phyloP scores from a whole-genome alignment of 108 stramenopile genomes.

The Cyclostephanos tholiformis region DNA sequence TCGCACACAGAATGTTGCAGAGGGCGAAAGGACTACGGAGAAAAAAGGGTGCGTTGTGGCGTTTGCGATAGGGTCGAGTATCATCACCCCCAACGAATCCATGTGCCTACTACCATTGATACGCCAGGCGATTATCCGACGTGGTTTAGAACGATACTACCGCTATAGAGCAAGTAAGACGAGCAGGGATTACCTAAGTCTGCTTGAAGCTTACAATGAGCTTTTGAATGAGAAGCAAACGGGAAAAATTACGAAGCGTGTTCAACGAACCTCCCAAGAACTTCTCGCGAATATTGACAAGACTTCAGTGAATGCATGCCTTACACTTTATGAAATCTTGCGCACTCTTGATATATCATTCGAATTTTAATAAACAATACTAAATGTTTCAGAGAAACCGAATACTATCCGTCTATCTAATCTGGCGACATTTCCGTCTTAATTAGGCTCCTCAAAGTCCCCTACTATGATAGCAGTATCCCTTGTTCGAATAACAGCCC shows the following conservation, averaged over 20 bases:
- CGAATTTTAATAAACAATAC: background rate
- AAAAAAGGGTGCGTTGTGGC: conserved; percentile 13
- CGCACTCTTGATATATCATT: conserved; percentile 22
- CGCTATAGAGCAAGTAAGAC: background rate
- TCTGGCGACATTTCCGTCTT: no score
- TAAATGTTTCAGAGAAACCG: no score
- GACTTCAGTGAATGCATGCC: background rate
- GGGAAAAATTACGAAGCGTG: conserved; percentile 23
- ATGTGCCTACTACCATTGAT: conserved; percentile 27
- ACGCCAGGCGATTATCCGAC: conserved; percentile 24
- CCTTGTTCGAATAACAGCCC: no score
- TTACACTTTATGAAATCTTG: conserved; percentile 33
- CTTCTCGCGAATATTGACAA: conserved; percentile 16
- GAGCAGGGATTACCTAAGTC: conserved; percentile 9
- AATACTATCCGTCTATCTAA: no score
- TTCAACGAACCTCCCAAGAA: conserved; percentile 13
- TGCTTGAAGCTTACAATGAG: conserved; percentile 20
- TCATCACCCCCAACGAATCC: conserved; percentile 17
- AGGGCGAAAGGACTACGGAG: background rate
- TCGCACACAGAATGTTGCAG: background rate
- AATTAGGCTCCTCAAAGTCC: no score
- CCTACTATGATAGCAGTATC: no score
- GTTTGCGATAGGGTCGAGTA: conserved; percentile 28
- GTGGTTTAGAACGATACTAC: conserved; percentile 4
- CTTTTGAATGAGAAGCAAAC: conserved; percentile 26